phyloP scores from a whole-genome alignment of 331 rosid species.

The Stylosanthes scabra region DNA sequence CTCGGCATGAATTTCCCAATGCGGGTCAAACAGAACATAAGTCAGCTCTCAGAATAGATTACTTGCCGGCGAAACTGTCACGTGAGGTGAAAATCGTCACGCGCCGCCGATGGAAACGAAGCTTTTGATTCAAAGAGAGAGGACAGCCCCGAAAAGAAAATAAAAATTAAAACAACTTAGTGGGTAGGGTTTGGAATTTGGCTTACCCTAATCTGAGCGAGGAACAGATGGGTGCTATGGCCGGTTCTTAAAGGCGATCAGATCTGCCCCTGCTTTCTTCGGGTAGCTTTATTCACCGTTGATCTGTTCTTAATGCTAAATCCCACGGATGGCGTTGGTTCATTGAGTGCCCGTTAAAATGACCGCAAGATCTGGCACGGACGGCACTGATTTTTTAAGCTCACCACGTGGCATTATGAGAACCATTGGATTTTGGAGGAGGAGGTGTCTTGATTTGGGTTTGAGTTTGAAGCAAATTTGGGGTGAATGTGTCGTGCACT shows the following conservation, averaged over 20 bases:
- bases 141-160: not conserved
- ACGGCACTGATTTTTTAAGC: slow-evolving; percentile 36
- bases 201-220: slow-evolving; percentile 82
- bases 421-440: slow-evolving; percentile 25
- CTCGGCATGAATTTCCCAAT: slow-evolving; percentile 61
- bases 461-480: slow-evolving; percentile 54
- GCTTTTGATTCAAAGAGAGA: not conserved
- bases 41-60: slow-evolving; percentile 15
- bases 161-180: not conserved
- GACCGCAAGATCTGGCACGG: slow-evolving; percentile 60
- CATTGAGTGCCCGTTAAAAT: slow-evolving; percentile 42
- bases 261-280: slow-evolving; percentile 75
- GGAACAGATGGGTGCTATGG: slow-evolving; percentile 54
- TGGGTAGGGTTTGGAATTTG: slow-evolving; percentile 59
- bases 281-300: slow-evolving; percentile 48
- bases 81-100: not conserved
- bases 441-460: slow-evolving; percentile 35
- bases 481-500: slow-evolving; percentile 61
- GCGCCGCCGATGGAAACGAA: slow-evolving; percentile 13
- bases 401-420: slow-evolving; percentile 38
- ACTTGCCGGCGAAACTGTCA: slow-evolving; percentile 38
- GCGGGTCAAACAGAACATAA: slow-evolving; percentile 48
- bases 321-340: slow-evolving; percentile 32
- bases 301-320: not conserved
- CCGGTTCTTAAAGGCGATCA: slow-evolving; percentile 79